These are phyloP conservation scores for Infundibulicybe gibba DNA, from an alignment of 768 basidiomycete genomes.

Conservation along the genomic window DNA sequence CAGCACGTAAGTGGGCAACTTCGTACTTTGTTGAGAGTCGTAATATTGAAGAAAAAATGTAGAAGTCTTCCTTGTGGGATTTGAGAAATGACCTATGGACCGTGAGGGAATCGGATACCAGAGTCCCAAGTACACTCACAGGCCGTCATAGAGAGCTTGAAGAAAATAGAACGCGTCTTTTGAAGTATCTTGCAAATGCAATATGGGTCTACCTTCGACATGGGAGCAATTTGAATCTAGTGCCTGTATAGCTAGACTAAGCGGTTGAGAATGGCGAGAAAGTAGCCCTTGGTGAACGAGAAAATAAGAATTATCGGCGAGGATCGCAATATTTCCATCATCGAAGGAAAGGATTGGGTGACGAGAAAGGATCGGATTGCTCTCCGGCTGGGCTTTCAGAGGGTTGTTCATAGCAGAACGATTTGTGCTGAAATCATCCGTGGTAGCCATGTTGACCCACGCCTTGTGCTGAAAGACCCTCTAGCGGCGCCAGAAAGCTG, in stretches of 20 bases:
- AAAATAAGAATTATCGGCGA: conserved; percentile 57
- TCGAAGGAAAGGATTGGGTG: conserved; percentile 58
- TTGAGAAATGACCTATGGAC: conserved; percentile 38
- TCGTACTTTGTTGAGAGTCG: conserved; percentile 63
- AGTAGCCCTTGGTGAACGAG: conserved; percentile 67
- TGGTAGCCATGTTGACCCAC: not conserved
- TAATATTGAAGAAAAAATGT: conserved; percentile 51
- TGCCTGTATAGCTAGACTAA: conserved; percentile 36
- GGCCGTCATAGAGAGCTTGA: conserved; percentile 65
- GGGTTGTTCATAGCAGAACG: not conserved
- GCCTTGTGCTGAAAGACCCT: too few species aligned
- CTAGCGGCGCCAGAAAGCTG: too few species aligned
- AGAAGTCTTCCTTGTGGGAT: conserved; percentile 47
- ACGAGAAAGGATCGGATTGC: conserved; percentile 14
- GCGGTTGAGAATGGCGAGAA: conserved; percentile 55
- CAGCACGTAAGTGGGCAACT: conserved; percentile 52
- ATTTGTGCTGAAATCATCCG: not conserved
- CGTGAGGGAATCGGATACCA: too few species aligned
- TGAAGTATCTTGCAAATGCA: conserved; percentile 51
- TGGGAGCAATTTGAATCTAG: conserved; percentile 16
- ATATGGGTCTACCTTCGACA: conserved; percentile 57
- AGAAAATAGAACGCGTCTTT: conserved; percentile 59
- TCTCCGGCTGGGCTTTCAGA: too few species aligned
- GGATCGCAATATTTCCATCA: conserved; percentile 68
- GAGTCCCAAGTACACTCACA: conserved; percentile 37